Evolutionary conservation across 1,139 yeast species (phyloP).

Genomic region (Zygoascus meyerae): DNA sequence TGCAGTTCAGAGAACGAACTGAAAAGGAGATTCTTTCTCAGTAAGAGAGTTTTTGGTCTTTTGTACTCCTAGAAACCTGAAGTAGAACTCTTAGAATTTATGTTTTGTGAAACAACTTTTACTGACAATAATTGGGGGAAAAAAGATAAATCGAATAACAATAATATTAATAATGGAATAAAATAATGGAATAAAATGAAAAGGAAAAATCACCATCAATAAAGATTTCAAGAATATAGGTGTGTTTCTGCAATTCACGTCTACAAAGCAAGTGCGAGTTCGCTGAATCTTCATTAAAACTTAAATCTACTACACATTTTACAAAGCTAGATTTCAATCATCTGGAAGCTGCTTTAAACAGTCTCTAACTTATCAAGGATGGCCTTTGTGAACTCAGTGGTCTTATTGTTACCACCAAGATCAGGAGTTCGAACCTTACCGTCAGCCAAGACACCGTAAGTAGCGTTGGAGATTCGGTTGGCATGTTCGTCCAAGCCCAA

Average conservation of each 20-base stretch:
- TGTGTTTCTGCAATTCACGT: too few species aligned
- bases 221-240: too few species aligned
- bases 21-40: constrained; percentile 12
- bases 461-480: constrained; percentile 80
- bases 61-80: not conserved
- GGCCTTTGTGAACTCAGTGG: constrained; percentile 91
- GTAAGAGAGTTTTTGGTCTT: not conserved
- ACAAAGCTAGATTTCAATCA: too few species aligned
- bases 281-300: too few species aligned
- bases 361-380: constrained; percentile 58
- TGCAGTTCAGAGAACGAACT: constrained; percentile 51
- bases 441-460: constrained; percentile 82
- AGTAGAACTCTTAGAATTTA: not conserved
- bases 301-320: too few species aligned
- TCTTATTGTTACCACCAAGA: constrained; percentile 82
- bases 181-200: too few species aligned
- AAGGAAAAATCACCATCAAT: too few species aligned
- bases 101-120: not conserved
- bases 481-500: constrained; percentile 82
- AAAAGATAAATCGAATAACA: too few species aligned
- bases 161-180: too few species aligned
- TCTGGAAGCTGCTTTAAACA: constrained; percentile 25
- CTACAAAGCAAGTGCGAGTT: too few species aligned
- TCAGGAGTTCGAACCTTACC: constrained; percentile 79
- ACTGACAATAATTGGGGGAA: too few species aligned